phyloP scores from a whole-genome alignment of 768 basidiomycete genomes.

The Pholiota conissans region DNA sequence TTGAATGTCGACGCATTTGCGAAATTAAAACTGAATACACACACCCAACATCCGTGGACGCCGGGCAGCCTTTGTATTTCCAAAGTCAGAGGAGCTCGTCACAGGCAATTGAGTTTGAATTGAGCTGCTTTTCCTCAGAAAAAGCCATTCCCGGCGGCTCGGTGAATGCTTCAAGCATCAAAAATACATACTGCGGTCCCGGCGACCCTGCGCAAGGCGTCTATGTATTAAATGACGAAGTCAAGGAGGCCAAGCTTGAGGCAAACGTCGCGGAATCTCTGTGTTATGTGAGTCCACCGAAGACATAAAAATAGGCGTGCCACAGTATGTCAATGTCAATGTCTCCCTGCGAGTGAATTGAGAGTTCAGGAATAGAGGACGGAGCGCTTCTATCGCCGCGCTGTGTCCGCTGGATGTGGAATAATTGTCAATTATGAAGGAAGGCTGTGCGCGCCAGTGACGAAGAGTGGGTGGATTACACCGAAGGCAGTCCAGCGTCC shows the following conservation, averaged over 20 bases:
- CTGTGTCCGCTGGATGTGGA: neutral
- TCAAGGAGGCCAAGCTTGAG: neutral
- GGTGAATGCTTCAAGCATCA: neutral
- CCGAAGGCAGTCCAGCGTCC: neutral
- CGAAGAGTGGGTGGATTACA: neutral
- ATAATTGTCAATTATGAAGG: neutral
- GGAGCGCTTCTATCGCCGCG: neutral
- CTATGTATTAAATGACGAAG: neutral
- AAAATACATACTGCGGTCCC: neutral
- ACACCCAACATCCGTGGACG: no score
- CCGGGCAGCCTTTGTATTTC: no score
- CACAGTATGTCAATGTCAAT: neutral
- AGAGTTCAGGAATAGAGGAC: neutral
- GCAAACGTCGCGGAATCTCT: neutral
- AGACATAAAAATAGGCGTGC: neutral
- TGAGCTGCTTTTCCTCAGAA: no score
- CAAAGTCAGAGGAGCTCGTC: no score
- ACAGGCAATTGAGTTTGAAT: no score
- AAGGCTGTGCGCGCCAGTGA: neutral
- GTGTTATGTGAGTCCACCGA: neutral
- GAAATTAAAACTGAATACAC: no score
- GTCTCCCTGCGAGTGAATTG: neutral
- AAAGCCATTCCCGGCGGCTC: neutral
- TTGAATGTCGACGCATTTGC: no score
- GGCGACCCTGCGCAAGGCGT: neutral